A percentile compares a stretch with the other conserved stretches of the same genome.
phyloP scores from a whole-genome alignment of 192 early-diverging fungal genomes.

The Coemansia sp. region DNA sequence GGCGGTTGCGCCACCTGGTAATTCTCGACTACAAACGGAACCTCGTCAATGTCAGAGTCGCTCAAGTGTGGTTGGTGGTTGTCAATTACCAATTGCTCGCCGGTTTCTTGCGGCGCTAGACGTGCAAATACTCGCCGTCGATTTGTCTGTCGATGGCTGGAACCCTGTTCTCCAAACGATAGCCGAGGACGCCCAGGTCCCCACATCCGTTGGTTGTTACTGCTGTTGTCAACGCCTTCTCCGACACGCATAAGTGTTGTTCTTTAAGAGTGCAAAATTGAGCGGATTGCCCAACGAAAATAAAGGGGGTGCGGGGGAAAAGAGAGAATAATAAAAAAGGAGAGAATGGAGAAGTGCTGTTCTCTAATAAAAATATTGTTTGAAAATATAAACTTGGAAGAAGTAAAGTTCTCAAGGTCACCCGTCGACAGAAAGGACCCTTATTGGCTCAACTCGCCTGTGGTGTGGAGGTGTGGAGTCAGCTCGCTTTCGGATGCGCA shows the following conservation, averaged over 20 bases:
- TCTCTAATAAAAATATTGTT: not conserved
- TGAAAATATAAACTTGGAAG: not conserved
- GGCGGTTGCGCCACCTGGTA: conserved; percentile 18
- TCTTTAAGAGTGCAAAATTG: not conserved
- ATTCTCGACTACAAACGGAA: not conserved
- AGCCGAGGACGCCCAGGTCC: conserved; percentile 28
- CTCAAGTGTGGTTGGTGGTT: not conserved
- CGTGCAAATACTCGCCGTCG: conserved; percentile 48
- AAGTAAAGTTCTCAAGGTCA: not conserved
- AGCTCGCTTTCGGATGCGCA: not conserved
- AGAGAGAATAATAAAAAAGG: not conserved
- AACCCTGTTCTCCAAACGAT: conserved; percentile 21
- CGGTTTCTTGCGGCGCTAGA: conserved; percentile 32
- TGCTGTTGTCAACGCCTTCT: conserved; percentile 16
- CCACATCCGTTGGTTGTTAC: conserved; percentile 10
- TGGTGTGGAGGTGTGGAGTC: not conserved
- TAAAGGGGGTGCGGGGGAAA: conserved; percentile 7
- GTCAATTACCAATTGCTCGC: conserved; percentile 7
- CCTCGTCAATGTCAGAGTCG: conserved; percentile 2
- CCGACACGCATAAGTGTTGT: conserved; percentile 23
- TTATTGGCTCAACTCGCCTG: conserved; percentile 7
- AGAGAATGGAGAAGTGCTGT: not conserved
- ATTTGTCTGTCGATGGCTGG: conserved; percentile 17
- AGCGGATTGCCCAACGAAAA: conserved; percentile 4
- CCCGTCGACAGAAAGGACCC: not conserved